These are phyloP conservation scores for Parmales sp. DNA, from an alignment of 108 stramenopile species.

Conservation along the genomic window DNA sequence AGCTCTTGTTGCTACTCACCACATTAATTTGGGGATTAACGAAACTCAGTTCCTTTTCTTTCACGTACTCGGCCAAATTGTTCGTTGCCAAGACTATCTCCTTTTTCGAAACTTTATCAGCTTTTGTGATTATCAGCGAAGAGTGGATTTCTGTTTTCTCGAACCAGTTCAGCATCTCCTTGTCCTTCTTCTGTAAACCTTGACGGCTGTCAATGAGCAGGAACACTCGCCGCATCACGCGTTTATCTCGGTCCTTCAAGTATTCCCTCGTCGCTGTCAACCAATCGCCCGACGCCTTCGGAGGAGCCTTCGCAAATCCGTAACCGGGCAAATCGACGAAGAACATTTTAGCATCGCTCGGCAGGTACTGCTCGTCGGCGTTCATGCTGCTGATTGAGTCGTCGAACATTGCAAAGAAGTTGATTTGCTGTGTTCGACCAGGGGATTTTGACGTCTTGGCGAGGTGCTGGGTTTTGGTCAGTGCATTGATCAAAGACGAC, in stretches of 20 bases:
- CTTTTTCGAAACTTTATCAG: no score
- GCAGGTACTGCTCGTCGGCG: no score
- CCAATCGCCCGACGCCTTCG: constrained; percentile 15
- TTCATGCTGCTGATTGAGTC: no score
- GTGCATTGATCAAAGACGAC: constrained; percentile 70
- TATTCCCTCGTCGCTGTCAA: constrained; percentile 12
- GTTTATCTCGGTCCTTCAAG: constrained; percentile 5
- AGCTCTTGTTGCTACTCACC: no score
- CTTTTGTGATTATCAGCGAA: no score
- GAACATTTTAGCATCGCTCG: constrained; percentile 7
- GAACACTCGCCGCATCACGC: constrained; percentile 19
- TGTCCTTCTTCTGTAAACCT: no score
- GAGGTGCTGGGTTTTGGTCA: constrained; percentile 52
- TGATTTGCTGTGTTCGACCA: constrained; percentile 80
- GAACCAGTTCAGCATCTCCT: no score
- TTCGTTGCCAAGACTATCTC: no score
- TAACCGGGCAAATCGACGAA: constrained; percentile 38
- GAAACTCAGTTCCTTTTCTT: no score
- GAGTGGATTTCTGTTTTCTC: no score
- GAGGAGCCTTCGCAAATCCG: constrained; percentile 30
- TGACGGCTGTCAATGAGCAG: constrained; percentile 34
- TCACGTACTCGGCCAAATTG: no score
- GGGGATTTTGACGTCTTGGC: constrained; percentile 69
- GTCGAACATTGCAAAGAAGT: constrained; percentile 62
- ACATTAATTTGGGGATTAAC: no score